Base-by-base conservation (phyloP, 805 yeast species). In the Candida tibetensis region DNA sequence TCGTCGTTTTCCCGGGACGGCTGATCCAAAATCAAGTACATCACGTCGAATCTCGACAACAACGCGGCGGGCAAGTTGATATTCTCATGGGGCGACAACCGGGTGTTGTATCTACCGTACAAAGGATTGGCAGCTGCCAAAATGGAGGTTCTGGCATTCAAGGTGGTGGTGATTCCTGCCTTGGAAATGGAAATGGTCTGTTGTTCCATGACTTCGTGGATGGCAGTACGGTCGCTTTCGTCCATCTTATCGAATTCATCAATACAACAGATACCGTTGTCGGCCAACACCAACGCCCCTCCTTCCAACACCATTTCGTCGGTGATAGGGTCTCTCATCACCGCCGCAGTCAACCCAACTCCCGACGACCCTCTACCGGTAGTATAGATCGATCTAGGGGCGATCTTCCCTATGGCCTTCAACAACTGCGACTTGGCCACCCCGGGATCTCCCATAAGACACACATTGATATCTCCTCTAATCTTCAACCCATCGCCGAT, bases 171-270 rank as follows among this genome's bases (percentile, higher is more conserved):
- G 51, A 93, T 93, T 49, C 99, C 99, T 3, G 99, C 99, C 64
- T 93, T 93, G 30, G 97, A 86, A 41, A 93, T 93, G 16, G 96
- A 86, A 42, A 93, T 93, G 2, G 99, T 93, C 64, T 93, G 99
- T 62, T 93, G 99, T 67, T 93, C 99, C 99, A 93, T 93, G 23
- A 93, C 99, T 71, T 91, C 99, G 64, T 91, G 98, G 56, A 93
- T 93, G 1, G 98, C 98, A 0, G 98, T 93, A 56, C 99, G 76
- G 65, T 93, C 99, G 46, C 76, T 66, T 62, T 93, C 99, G 60
- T 91, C 97, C 99, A 93, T 93, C 69, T 93, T 93, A 65, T 93
- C 99, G 57, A 93, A 93, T 71, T 93, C 99, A 76, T 93, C 99
- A 58, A 93, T 93, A 62, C 99, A 93, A 69, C 98, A 93, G 46